Evolutionary conservation across 345 rosid genomes (phyloP).

Genomic region (Euclidium syriacum): DNA sequence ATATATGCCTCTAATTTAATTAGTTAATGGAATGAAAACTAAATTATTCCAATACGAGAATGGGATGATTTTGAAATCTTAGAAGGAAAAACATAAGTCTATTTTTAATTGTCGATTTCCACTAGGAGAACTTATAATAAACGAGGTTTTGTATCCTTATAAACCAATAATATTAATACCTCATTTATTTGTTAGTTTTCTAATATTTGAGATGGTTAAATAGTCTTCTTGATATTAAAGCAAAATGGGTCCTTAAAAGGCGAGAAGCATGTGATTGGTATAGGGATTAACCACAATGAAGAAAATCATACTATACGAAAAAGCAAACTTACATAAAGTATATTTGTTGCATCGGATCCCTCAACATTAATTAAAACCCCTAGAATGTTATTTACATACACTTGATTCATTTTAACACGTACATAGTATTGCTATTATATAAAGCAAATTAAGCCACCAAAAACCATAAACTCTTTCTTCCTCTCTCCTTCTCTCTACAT

Average conservation of each 20-base stretch:
- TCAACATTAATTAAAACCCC: slow-evolving; percentile 26
- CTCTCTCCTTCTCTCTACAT: not conserved
- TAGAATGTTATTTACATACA: slow-evolving; percentile 15
- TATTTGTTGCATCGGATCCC: slow-evolving; percentile 35
- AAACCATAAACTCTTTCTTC: slow-evolving; percentile 3
- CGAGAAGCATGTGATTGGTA: slow-evolving; percentile 31
- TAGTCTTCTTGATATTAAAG: slow-evolving; percentile 19
- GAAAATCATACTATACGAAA: slow-evolving; percentile 12
- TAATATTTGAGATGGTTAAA: not conserved
- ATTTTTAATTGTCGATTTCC: not conserved
- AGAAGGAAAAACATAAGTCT: not conserved
- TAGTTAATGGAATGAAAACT: not conserved
- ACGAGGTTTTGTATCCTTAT: not conserved
- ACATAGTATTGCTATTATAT: slow-evolving; percentile 8
- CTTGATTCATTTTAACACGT: not conserved
- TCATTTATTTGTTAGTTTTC: not conserved
- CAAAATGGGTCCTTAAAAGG: slow-evolving; percentile 18
- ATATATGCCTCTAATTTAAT: not conserved
- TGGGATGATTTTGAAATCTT: not conserved
- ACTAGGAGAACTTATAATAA: not conserved
- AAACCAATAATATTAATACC: not conserved
- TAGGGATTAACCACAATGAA: slow-evolving; percentile 20
- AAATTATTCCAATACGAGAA: not conserved
- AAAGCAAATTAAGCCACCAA: slow-evolving; percentile 19
- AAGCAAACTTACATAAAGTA: slow-evolving; percentile 30